phyloP scores from a whole-genome alignment of 2,329 filamentous ascomycete species.

The Xylaria sp. region DNA sequence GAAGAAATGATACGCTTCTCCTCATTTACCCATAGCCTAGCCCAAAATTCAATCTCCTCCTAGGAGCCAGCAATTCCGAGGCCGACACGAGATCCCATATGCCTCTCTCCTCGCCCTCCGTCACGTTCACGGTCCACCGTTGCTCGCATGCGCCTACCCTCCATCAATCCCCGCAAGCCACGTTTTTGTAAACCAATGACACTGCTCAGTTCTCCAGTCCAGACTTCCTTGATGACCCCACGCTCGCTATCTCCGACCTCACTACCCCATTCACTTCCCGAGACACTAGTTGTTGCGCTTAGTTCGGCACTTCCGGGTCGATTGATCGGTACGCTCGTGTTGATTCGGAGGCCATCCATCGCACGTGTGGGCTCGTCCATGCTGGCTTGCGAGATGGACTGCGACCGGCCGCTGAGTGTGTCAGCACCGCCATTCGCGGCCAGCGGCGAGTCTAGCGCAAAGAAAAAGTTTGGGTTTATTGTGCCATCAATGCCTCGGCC shows the following conservation, averaged over 20 bases:
- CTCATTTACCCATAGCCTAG: conserved; percentile 14
- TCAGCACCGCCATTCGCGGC: conserved; percentile 32
- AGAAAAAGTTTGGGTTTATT: conserved; percentile 67
- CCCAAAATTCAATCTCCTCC: conserved; percentile 28
- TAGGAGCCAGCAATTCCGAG: conserved; percentile 59
- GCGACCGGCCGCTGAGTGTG: conserved; percentile 37
- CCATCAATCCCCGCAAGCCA: conserved; percentile 90
- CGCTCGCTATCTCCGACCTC: conserved; percentile 47
- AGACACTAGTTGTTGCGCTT: conserved; percentile 60
- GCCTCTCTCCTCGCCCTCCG: conserved; percentile 37
- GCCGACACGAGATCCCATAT: conserved; percentile 48
- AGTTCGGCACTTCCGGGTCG: conserved; percentile 51
- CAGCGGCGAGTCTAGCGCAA: conserved; percentile 48
- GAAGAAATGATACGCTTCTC: conserved; percentile 8
- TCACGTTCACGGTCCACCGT: conserved; percentile 43
- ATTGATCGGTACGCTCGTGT: conserved; percentile 59
- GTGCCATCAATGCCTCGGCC: conserved; percentile 79
- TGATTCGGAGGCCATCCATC: conserved; percentile 54
- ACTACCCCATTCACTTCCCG: conserved; percentile 53
- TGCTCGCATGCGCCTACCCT: conserved; percentile 75
- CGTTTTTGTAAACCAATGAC: conserved; percentile 96
- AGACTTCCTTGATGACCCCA: conserved; percentile 66
- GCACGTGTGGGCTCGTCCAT: conserved; percentile 36
- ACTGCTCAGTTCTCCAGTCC: conserved; percentile 81
- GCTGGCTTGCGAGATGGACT: conserved; percentile 38